Conservation (phyloP, 2,329 filamentous ascomycete genomes). For the Pseudocercospora cruenta region DNA sequence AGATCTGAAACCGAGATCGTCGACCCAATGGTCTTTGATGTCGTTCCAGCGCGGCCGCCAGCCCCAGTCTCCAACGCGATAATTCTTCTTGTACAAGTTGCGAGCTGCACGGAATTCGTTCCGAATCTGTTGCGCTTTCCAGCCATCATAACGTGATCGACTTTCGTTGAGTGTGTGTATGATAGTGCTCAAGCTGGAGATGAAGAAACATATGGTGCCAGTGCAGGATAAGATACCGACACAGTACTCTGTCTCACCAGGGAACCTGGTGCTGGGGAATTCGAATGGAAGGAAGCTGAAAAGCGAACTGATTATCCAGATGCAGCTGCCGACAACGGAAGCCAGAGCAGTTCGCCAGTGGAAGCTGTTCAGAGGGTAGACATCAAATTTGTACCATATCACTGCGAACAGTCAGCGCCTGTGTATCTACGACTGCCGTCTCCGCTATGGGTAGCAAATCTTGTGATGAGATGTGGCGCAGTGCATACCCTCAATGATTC, state of each 20-base stretch:
- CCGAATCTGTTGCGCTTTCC: background rate
- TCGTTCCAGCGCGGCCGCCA: background rate
- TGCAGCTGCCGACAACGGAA: background rate
- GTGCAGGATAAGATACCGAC: background rate
- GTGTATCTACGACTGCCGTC: background rate
- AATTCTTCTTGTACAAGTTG: background rate
- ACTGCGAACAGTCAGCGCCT: background rate
- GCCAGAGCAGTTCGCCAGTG: background rate
- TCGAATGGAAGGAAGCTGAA: constrained; percentile 4
- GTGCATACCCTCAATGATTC: background rate
- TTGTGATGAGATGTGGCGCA: background rate
- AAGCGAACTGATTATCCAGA: constrained; percentile 5
- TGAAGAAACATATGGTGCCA: background rate
- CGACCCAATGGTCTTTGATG: background rate
- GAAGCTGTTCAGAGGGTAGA: background rate
- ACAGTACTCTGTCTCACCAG: background rate
- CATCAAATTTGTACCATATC: background rate
- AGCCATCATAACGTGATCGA: background rate
- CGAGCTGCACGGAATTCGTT: background rate
- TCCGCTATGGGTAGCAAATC: background rate
- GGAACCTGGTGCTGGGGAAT: background rate
- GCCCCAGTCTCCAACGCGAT: background rate
- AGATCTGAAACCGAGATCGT: background rate
- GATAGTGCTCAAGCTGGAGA: background rate
- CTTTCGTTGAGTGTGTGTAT: background rate